A percentile compares a stretch with the other conserved stretches of the same genome.
These are phyloP conservation scores for Dictyostelium brefeldianum DNA, from an alignment of 78 protist species.

Conservation along the genomic window DNA sequence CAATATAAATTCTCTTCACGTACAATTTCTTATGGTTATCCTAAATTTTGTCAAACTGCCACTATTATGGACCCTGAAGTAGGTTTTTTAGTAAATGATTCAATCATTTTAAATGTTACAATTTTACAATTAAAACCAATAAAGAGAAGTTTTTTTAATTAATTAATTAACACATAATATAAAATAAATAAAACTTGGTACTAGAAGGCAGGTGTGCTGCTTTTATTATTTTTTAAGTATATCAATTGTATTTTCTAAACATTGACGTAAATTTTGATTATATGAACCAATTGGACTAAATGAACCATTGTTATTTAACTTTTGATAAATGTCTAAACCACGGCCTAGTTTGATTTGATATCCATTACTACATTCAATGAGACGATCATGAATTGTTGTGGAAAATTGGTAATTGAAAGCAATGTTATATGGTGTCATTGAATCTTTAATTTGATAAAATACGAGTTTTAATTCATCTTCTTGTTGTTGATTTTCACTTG, in stretches of 20 bases:
- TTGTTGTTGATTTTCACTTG: slow-evolving; percentile 31
- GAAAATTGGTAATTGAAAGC: slow-evolving; percentile 34
- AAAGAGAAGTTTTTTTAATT: background rate
- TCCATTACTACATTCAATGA: slow-evolving; percentile 26
- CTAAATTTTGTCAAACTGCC: slow-evolving; percentile 30
- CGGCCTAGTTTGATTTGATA: slow-evolving; percentile 33
- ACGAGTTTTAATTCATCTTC: slow-evolving; percentile 41
- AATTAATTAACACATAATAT: no score
- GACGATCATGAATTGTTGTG: slow-evolving; percentile 54
- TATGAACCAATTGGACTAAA: slow-evolving; percentile 25
- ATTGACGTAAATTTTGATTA: slow-evolving; percentile 25
- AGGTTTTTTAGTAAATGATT: slow-evolving; percentile 37
- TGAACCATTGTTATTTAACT: background rate
- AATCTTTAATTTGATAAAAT: slow-evolving; percentile 5
- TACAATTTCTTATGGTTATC: slow-evolving; percentile 31
- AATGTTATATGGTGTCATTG: slow-evolving; percentile 8
- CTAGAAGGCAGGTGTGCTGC: no score
- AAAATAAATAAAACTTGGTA: no score
- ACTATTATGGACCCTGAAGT: slow-evolving; percentile 32
- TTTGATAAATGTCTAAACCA: slow-evolving; percentile 65
- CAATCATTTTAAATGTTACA: slow-evolving; percentile 30
- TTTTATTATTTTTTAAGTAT: slow-evolving; percentile 24
- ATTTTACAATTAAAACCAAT: background rate
- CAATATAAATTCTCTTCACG: background rate
- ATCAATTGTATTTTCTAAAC: slow-evolving; percentile 46